Evolutionary conservation across 805 yeast species (phyloP), one percentile per base, ranked within the genome.

Genomic region (Dipodascopsis tothii): DNA sequence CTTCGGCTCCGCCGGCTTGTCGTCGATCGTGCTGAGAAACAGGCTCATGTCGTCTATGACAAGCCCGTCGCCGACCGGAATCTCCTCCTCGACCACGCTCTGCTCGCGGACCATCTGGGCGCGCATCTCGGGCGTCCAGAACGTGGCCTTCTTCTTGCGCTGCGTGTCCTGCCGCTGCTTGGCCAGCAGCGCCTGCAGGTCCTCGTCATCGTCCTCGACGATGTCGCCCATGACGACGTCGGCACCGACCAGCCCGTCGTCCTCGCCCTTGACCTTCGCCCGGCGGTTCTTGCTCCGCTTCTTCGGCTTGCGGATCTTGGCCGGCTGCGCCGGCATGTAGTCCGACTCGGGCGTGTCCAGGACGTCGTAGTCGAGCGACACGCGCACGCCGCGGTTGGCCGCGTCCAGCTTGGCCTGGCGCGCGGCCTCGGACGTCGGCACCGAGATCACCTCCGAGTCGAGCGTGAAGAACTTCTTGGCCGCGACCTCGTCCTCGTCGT

Each of bases 21-120:
- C 32, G 16, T n/a, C 9, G 5, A 42, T 39, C 2, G 48, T 43
- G 16, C 41, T 43, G 6, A 55, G 52, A 46, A 55, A 52, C 34
- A 69, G 74, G 22, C 60, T 59, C 1, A 73, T 73, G 20, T 67
- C 73, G 51, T 73, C 73, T 20, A 71, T 58, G 1, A 67, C 61
- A 20, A 69, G 21, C 5, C 57, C 60, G 4, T 39, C 57, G 5
- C 52, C 43, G 53, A 58, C 41, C 40, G 46, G 35, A 56, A 49
- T 37, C 45, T 51, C 46, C 46, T 52, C 56, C 2, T 56, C 50
- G 11, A n/a, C 39, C 64, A 57, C 41, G 63, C 66, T 6, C 64
- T 46, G 41, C 22, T 51, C 48, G 3, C 43, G 37, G 21, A 52
- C 40, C 14, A 64, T 2, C 59, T 63, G 59, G 60, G 56, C 56